phyloP scores from a whole-genome alignment of 1,139 yeast genomes.

The Diutina mesorugosa region DNA sequence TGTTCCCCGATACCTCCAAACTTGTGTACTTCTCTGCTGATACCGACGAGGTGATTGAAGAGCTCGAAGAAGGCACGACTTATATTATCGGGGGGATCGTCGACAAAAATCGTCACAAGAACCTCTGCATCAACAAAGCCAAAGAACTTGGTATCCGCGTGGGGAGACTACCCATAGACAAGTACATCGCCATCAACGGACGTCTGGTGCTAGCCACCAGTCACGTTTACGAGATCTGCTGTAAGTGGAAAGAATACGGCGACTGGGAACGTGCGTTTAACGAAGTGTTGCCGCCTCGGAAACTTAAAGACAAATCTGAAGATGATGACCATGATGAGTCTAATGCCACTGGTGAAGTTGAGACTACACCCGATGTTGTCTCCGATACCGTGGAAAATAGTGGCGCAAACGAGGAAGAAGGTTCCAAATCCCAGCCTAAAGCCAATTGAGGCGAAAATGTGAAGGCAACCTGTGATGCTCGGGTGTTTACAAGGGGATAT shows the following conservation, averaged over 20 bases:
- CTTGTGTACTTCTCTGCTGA: conserved; percentile 78
- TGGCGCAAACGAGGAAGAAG: neutral
- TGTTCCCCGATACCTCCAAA: conserved; percentile 18
- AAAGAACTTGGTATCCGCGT: conserved; percentile 56
- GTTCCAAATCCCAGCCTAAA: too few species aligned
- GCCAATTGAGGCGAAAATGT: too few species aligned
- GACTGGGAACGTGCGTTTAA: conserved; percentile 88
- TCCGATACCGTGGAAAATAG: neutral
- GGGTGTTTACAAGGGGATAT: too few species aligned
- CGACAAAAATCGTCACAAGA: conserved; percentile 85
- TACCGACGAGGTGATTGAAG: conserved; percentile 51
- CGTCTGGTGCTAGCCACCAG: conserved; percentile 86
- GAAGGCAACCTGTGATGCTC: too few species aligned
- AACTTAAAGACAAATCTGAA: conserved; percentile 17
- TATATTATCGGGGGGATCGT: conserved; percentile 94
- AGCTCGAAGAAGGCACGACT: conserved; percentile 54
- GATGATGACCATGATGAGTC: neutral
- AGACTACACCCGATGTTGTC: neutral
- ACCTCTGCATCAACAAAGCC: conserved; percentile 74
- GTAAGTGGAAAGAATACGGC: conserved; percentile 62
- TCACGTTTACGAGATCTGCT: conserved; percentile 79
- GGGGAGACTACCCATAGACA: conserved; percentile 77
- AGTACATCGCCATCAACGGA: conserved; percentile 71
- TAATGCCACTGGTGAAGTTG: neutral
- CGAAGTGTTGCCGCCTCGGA: conserved; percentile 71